phyloP scores from a whole-genome alignment of 441 rosid genomes.

The Mallotus repandus region DNA sequence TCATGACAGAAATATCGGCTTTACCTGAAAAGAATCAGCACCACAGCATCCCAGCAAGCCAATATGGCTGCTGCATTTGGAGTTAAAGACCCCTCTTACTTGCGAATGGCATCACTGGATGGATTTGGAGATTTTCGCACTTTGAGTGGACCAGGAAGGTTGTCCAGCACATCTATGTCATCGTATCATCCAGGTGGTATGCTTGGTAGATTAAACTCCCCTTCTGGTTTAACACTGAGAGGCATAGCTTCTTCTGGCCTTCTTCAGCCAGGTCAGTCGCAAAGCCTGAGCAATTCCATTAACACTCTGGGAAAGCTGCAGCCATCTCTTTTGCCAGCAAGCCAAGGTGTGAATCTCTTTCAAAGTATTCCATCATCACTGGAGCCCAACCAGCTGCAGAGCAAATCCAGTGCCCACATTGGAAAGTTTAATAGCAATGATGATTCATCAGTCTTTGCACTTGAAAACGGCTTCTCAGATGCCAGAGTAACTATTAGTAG shows the following conservation, averaged over 20 bases:
- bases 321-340: conserved; percentile 39
- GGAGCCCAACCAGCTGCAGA: conserved; percentile 55
- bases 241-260: conserved; percentile 65
- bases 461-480: conserved; percentile 40
- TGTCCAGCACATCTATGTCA: conserved; percentile 42
- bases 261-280: conserved; percentile 47
- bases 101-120: conserved; percentile 53
- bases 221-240: conserved; percentile 48
- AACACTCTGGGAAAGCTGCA: conserved; percentile 49
- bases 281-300: conserved; percentile 40
- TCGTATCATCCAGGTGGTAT: conserved; percentile 51
- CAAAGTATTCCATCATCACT: conserved; percentile 49
- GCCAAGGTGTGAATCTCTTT: conserved; percentile 41
- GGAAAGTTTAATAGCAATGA: conserved; percentile 46
- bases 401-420: conserved; percentile 39
- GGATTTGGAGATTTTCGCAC: conserved; percentile 59
- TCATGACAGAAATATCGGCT: conserved; percentile 85
- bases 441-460: conserved; percentile 30
- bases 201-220: conserved; percentile 66
- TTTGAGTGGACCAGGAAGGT: conserved; percentile 52
- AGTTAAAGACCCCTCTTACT: conserved; percentile 55
- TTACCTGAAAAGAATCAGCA: conserved; percentile 67
- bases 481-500: conserved; percentile 36
- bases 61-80: conserved; percentile 52
- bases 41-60: conserved; percentile 45